phyloP scores from a whole-genome alignment of 2,329 filamentous ascomycete genomes.

The Davidsoniella eucalypti region DNA sequence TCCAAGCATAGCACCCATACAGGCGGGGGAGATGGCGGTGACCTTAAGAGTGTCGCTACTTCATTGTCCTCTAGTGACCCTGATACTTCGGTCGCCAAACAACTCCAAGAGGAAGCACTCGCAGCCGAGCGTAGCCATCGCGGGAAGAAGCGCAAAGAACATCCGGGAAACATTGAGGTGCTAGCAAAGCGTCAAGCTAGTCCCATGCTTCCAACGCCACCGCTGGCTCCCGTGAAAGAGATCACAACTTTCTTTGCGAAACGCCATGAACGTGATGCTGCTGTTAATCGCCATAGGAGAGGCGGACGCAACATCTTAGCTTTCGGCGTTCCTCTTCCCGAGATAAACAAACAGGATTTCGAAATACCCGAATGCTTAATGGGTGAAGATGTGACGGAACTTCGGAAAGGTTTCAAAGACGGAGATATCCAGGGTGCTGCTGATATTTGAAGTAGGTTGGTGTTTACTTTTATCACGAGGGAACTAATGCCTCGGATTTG shows the following conservation, averaged over 20 bases:
- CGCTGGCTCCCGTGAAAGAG: slow-evolving; percentile 33
- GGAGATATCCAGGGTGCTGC: background rate
- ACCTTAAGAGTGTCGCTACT: slow-evolving; percentile 5
- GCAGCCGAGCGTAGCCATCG: slow-evolving; percentile 9
- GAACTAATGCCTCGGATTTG: too few relatives aligned
- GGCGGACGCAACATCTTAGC: slow-evolving; percentile 55
- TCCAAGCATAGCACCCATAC: background rate
- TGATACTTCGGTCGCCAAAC: slow-evolving; percentile 54
- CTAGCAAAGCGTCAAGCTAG: slow-evolving; percentile 15
- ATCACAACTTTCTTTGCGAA: slow-evolving; percentile 82
- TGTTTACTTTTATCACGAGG: background rate
- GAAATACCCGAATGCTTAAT: slow-evolving; percentile 44
- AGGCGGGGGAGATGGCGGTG: slow-evolving; percentile 16
- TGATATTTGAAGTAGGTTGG: background rate
- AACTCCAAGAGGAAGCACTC: slow-evolving; percentile 57
- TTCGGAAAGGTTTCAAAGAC: background rate
- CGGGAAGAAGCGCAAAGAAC: slow-evolving; percentile 15
- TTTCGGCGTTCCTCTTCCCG: slow-evolving; percentile 69
- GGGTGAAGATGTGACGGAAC: background rate
- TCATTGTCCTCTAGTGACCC: slow-evolving; percentile 31
- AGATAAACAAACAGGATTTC: slow-evolving; percentile 56
- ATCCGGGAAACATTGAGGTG: background rate
- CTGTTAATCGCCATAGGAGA: slow-evolving; percentile 55
- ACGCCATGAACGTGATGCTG: slow-evolving; percentile 61
- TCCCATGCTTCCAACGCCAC: slow-evolving; percentile 14